Conservation (phyloP, 805 yeast species). For the Yarrowia hollandica region DNA sequence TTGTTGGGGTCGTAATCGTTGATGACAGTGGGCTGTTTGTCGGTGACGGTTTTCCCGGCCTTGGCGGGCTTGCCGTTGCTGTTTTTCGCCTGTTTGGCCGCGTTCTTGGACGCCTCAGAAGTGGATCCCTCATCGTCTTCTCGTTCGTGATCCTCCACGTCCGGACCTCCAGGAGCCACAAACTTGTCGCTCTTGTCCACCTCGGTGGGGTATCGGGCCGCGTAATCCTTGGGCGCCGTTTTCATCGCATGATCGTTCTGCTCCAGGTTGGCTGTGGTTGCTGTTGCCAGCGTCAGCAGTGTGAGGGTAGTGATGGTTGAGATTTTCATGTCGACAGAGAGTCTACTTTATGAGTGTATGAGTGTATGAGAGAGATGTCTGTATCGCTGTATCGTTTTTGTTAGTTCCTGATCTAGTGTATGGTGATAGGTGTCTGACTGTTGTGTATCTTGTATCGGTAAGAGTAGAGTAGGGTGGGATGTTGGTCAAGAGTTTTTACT, state of each 20-base stretch:
- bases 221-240: constrained; percentile 42
- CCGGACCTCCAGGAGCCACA: constrained; percentile 32
- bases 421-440: too few species aligned
- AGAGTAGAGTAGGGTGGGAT: too few species aligned
- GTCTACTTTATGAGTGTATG: not conserved
- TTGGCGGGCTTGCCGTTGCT: not conserved
- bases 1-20: constrained; percentile 44
- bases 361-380: not conserved
- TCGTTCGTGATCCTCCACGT: constrained; percentile 24
- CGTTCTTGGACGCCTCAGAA: not conserved
- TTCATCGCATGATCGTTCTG: constrained; percentile 40
- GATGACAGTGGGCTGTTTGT: constrained; percentile 39
- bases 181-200: constrained; percentile 30
- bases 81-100: constrained; percentile 1
- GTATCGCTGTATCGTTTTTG: too few species aligned
- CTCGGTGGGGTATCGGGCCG: constrained; percentile 33
- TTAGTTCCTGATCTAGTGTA: too few species aligned
- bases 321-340: not conserved
- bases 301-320: not conserved
- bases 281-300: constrained; percentile 34
- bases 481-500: too few species aligned
- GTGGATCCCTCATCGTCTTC: constrained; percentile 23
- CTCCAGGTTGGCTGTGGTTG: constrained; percentile 35
- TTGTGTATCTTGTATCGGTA: too few species aligned
- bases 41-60: constrained; percentile 28